Evolutionary conservation across 257 asterid genomes (phyloP), one percentile per base, ranked within the genome.

Genomic region (Jasminum sambac): DNA sequence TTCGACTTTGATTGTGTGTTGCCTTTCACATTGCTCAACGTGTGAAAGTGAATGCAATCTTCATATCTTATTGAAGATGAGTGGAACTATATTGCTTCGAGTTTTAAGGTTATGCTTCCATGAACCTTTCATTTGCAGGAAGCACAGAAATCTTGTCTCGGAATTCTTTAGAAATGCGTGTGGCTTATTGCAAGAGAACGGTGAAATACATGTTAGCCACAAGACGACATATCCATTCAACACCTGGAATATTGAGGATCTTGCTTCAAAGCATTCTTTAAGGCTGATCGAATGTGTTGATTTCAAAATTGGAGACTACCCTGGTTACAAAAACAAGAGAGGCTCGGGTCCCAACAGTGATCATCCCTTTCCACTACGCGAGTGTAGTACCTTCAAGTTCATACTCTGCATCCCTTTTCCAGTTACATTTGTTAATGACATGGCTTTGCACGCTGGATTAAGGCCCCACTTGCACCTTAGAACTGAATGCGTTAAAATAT

Each of bases 201-300:
- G 91, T 5, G 84, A 86, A 81, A 77, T 88, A 71, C 95, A 88
- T 26, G 50, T 88, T 11, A 77, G 44, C 48, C 91, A 88, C 85
- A 88, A 88, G 75, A 79, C 61, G 10, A 77, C 70, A 0, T 11
- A 37, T 11, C 91, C 95, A 50, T 88, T 66, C 30, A 25, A 30
- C 71, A 34, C 1, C 23, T 88, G 95, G 95, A 44, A 80, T 39
- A 75, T 86, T n/a, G 80, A 16, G 58, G 84, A 80, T 61, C 80
- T 86, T 50, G 91, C 86, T 37, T 16, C 0, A 0, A 11, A 40
- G 4, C 79, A 79, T 50, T 76, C 80, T 24, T 69, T 88, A 70
- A 7, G 1, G 0, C 37, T 70, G 52, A 12, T 78, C 1, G 81
- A 76, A 5, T 30, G 70, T 9, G 82, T 70, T 34, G 77, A 69